Base-by-base conservation (phyloP, 345 rosid species). In the Linum trigynum region DNA sequence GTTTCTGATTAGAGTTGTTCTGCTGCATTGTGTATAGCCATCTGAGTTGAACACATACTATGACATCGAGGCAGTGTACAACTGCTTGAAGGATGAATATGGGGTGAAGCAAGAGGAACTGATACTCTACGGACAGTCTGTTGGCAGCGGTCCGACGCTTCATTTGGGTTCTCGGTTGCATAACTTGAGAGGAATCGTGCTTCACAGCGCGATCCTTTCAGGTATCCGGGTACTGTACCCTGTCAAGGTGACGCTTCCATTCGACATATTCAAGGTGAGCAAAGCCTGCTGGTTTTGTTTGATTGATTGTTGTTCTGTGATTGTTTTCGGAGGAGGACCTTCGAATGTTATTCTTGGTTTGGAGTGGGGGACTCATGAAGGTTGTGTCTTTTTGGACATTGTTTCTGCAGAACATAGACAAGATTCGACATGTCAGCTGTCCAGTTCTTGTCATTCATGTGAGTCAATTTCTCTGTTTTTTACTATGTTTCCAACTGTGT, bases 401-500 rank as follows among this genome's bases (percentile, higher is more conserved):
- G 53, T 48, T 48, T 23, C 63, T 79, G 61, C 97, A 94, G 99
- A 94, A 94, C 69, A 90, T 94, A 64, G 99, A 94, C 86, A 94
- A 90, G 81, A 94, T 94, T 67, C 84, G 96, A 41, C 86, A 82
- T 42, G 99, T 90, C 74, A 80, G 36, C 65, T 86, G 95, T 66
- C 97, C 91, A 2, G 95, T 94, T 77, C 86, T 94, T 59, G 97
- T 94, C 60, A 88, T 94, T 68, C 99, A 94, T 84, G 99, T 94
- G 84, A 78, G 97, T 74, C 23, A 55, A 57, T 67, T 68, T 15
- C 38, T 51, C 56, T 2, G 9, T 12, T 16, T 67, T 37, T 17
- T 61, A 41, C 41, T 7, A 5, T 48, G 3, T 62, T 15, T 37
- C 32, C 55, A 45, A 55, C 37, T 39, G 32, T 38, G 53, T 41